Percentiles rank a stretch among this genome's conserved stretches.
phyloP scores from a whole-genome alignment of 1,284 basidiomycete species.

The Ustilago tritici region DNA sequence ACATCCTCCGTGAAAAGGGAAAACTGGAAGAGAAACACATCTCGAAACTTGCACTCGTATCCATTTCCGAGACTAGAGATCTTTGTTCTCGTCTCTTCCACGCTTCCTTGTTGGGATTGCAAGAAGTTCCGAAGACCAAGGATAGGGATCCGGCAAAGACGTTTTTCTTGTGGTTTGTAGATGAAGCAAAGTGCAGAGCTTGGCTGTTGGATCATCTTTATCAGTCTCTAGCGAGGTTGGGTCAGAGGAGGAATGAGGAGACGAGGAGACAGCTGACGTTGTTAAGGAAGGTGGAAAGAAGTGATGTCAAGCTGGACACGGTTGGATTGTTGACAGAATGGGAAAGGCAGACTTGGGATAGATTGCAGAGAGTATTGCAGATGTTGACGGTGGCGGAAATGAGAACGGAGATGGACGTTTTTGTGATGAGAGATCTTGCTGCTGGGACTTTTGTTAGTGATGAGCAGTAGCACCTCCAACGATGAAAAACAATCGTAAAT shows the following conservation, averaged over 20 bases:
- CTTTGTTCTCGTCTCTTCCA: constrained; percentile 78
- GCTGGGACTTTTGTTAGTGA: constrained; percentile 27
- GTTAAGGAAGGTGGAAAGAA: constrained; percentile 62
- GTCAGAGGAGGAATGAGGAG: constrained; percentile 60
- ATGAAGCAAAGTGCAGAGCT: constrained; percentile 58
- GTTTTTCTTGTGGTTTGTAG: constrained; percentile 68
- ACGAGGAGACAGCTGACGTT: constrained; percentile 49
- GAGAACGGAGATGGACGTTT: constrained; percentile 56
- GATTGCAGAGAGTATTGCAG: constrained; percentile 45
- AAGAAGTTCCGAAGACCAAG: constrained; percentile 68
- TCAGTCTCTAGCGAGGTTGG: constrained; percentile 55
- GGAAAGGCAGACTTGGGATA: constrained; percentile 52
- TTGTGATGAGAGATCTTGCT: constrained; percentile 53
- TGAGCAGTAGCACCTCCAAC: constrained; percentile 7
- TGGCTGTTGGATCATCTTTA: constrained; percentile 68
- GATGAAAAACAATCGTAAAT: too few relatives aligned
- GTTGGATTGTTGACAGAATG: constrained; percentile 54
- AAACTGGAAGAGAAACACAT: constrained; percentile 97
- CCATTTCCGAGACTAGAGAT: constrained; percentile 85
- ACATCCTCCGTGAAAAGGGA: constrained; percentile 85
- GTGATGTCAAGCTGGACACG: constrained; percentile 61
- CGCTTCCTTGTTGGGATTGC: constrained; percentile 60
- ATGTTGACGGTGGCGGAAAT: constrained; percentile 55
- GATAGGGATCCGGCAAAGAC: constrained; percentile 66
- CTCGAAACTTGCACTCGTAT: constrained; percentile 91